Percentiles rank a stretch among this genome's conserved stretches.
phyloP scores from a whole-genome alignment of 2,329 filamentous ascomycete genomes.

The Fusarium camptoceras region DNA sequence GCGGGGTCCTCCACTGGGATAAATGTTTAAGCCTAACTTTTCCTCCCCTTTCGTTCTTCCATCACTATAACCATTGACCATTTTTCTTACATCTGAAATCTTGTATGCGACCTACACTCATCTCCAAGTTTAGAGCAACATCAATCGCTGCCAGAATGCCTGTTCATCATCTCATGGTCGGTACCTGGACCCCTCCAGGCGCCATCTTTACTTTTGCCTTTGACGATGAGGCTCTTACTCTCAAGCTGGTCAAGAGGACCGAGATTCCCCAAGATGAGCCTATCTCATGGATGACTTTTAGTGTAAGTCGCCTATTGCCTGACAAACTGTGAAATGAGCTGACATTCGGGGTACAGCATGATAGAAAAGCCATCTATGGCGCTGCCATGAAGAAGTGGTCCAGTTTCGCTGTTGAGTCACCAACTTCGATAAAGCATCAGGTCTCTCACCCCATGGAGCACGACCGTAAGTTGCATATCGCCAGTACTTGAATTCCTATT shows the following conservation, averaged over 20 bases:
- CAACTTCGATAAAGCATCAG: slow-evolving; percentile 80
- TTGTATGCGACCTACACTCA: slow-evolving; percentile 25
- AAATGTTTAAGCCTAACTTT: slow-evolving; percentile 45
- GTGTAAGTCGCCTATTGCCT: slow-evolving; percentile 65
- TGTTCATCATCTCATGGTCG: slow-evolving; percentile 88
- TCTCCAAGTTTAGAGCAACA: slow-evolving; percentile 31
- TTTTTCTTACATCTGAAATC: not conserved
- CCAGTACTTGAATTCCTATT: slow-evolving; percentile 6
- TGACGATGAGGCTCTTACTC: slow-evolving; percentile 80
- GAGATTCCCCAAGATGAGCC: slow-evolving; percentile 85
- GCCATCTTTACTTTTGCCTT: slow-evolving; percentile 92
- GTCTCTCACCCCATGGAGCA: slow-evolving; percentile 80
- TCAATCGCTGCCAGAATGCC: slow-evolving; percentile 67
- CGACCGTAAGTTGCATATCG: slow-evolving; percentile 68
- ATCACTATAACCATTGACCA: slow-evolving; percentile 13
- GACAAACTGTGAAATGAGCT: not conserved
- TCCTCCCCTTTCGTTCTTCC: slow-evolving; percentile 5
- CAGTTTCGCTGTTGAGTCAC: slow-evolving; percentile 80
- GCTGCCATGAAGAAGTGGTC: slow-evolving; percentile 95
- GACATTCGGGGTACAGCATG: slow-evolving; percentile 66
- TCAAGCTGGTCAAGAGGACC: slow-evolving; percentile 82
- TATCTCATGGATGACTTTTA: slow-evolving; percentile 94
- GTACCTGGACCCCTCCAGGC: slow-evolving; percentile 90
- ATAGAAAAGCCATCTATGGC: slow-evolving; percentile 86
- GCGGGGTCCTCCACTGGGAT: slow-evolving; percentile 39